Percentiles rank a stretch among this genome's conserved stretches.
Conservation (phyloP, 1,284 basidiomycete species). For the Ustilago shanxiensis region DNA sequence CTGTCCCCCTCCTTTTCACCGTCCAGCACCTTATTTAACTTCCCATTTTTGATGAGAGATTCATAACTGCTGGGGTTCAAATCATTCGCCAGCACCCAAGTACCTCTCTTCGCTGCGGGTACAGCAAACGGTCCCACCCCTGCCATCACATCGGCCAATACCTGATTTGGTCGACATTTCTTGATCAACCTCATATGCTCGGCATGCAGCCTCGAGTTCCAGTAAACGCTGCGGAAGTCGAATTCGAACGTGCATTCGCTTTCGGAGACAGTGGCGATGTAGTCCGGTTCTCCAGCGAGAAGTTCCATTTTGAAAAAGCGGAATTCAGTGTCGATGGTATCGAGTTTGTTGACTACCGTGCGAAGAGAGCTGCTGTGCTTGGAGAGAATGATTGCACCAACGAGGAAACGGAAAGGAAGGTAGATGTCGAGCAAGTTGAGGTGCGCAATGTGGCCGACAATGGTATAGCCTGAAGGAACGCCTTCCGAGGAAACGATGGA, state of each 20-base stretch:
- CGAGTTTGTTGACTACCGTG: slow-evolving; percentile 96
- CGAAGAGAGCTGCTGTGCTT: slow-evolving; percentile 76
- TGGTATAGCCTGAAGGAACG: slow-evolving; percentile 87
- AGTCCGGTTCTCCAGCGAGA: slow-evolving; percentile 88
- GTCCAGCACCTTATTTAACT: slow-evolving; percentile 54
- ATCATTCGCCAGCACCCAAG: slow-evolving; percentile 86
- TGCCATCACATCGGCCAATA: slow-evolving; percentile 91
- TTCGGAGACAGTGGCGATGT: slow-evolving; percentile 75
- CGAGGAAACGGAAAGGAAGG: slow-evolving; percentile 88
- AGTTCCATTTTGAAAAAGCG: slow-evolving; percentile 98
- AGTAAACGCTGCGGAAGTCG: slow-evolving; percentile 95
- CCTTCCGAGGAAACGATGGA: slow-evolving; percentile 73
- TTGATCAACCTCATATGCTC: slow-evolving; percentile 89
- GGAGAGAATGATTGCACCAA: slow-evolving; percentile 83
- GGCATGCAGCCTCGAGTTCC: slow-evolving; percentile 93
- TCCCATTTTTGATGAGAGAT: slow-evolving; percentile 74
- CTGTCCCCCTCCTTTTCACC: slow-evolving; percentile 1
- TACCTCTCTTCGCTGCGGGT: slow-evolving; percentile 88
- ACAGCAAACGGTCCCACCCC: slow-evolving; percentile 97
- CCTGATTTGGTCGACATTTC: slow-evolving; percentile 77
- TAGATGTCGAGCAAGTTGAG: slow-evolving; percentile 91
- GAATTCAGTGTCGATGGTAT: slow-evolving; percentile 87
- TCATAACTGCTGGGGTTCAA: slow-evolving; percentile 88
- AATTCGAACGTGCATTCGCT: slow-evolving; percentile 88
- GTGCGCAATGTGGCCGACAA: slow-evolving; percentile 89